Evolutionary conservation across 2,329 filamentous ascomycete species (phyloP).

Genomic region (Aureobasidium uvarum): DNA sequence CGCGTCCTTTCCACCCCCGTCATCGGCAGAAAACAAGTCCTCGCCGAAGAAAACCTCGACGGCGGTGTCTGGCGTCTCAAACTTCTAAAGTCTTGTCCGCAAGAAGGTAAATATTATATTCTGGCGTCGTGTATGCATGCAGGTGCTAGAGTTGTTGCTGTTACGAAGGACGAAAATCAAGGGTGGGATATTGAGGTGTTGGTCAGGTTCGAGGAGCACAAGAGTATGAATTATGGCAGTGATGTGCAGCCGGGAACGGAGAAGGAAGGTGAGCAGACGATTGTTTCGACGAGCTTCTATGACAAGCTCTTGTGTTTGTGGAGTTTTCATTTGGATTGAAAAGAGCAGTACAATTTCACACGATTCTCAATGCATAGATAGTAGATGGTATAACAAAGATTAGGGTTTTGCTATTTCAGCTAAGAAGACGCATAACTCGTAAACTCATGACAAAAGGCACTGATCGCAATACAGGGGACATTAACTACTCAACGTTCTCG

Average conservation of each 20-base stretch:
- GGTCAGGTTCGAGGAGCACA: conserved; percentile 75
- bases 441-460: conserved; percentile 23
- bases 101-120: conserved; percentile 48
- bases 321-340: conserved; percentile 36
- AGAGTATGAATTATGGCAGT: conserved; percentile 94
- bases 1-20: conserved; percentile 58
- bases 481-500: conserved; percentile 8
- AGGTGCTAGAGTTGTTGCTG: conserved; percentile 64
- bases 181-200: conserved; percentile 64
- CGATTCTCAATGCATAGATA: not conserved
- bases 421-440: conserved; percentile 24
- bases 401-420: conserved; percentile 20
- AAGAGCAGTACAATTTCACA: not conserved
- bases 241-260: conserved; percentile 56
- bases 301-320: conserved; percentile 69
- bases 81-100: conserved; percentile 46
- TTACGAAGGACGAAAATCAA: conserved; percentile 40
- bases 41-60: conserved; percentile 64
- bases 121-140: conserved; percentile 94
- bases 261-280: conserved; percentile 39
- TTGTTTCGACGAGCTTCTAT: conserved; percentile 75
- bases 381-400: conserved; percentile 5
- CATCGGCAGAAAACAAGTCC: conserved; percentile 49
- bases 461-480: conserved; percentile 5
- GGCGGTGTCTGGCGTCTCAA: conserved; percentile 89